phyloP scores from a whole-genome alignment of 495 filamentous ascomycete species.

The Tuber melanosporum region DNA sequence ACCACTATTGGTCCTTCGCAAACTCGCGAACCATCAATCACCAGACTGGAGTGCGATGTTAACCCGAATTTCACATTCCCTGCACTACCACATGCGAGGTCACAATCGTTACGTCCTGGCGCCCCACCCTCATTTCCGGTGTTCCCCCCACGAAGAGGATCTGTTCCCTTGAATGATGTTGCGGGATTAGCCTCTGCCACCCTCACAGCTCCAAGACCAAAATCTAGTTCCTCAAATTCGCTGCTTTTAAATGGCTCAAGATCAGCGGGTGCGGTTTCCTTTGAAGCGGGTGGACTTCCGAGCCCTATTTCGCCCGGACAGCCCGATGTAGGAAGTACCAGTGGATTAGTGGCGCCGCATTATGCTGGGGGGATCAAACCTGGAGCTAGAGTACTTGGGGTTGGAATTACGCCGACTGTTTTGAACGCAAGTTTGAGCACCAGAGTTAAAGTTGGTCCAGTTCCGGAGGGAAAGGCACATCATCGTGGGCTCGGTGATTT shows the following conservation, averaged over 20 bases:
- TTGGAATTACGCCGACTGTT: slow-evolving; percentile 30
- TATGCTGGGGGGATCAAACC: slow-evolving; percentile 25
- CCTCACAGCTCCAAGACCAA: slow-evolving; percentile 25
- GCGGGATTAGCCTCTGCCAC: slow-evolving; percentile 22
- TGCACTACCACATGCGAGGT: slow-evolving; percentile 27
- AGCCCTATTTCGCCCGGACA: slow-evolving; percentile 10
- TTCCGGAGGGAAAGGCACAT: slow-evolving; percentile 19
- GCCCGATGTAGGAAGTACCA: slow-evolving; percentile 5
- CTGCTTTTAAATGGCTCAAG: slow-evolving; percentile 21
- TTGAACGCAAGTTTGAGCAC: slow-evolving; percentile 28
- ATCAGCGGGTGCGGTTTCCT: slow-evolving; percentile 5
- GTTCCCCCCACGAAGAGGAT: slow-evolving; percentile 39
- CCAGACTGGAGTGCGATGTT: slow-evolving; percentile 37
- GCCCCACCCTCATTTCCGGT: slow-evolving; percentile 32
- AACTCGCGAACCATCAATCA: slow-evolving; percentile 35
- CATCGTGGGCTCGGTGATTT: slow-evolving; percentile 29
- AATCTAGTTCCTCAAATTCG: slow-evolving; percentile 34
- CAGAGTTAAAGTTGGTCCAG: not conserved
- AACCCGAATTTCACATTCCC: slow-evolving; percentile 41
- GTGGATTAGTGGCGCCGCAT: slow-evolving; percentile 13
- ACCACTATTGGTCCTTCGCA: slow-evolving; percentile 31
- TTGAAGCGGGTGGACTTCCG: not conserved
- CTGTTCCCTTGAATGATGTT: slow-evolving; percentile 29
- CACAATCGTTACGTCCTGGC: slow-evolving; percentile 33
- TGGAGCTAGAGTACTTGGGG: slow-evolving; percentile 27